Conservation (phyloP, 768 basidiomycete species). For the Trametes gibbosa region DNA sequence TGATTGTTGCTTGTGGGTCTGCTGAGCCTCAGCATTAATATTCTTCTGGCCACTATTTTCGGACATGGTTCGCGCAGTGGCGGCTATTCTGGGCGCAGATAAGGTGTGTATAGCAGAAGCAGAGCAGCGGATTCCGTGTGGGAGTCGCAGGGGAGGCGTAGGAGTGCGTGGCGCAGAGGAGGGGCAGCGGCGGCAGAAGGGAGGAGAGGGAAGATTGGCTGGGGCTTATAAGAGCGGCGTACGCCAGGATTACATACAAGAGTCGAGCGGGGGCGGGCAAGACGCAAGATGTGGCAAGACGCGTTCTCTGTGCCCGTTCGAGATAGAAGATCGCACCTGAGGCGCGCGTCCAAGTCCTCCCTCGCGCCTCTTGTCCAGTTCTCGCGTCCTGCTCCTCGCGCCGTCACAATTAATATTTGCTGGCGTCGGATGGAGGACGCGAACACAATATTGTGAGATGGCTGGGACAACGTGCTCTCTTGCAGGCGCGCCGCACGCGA, state of each 20-base stretch:
- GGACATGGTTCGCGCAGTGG: constrained; percentile 1
- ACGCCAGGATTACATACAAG: constrained; percentile 20
- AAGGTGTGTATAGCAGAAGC: neutral
- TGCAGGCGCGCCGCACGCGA: no score
- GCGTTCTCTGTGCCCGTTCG: neutral
- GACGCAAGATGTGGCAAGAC: neutral
- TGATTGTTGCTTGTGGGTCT: no score
- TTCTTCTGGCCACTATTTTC: constrained; percentile 6
- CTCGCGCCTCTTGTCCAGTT: no score
- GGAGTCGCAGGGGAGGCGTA: neutral
- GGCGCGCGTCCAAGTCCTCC: neutral
- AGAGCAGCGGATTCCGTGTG: neutral
- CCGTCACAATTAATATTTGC: no score
- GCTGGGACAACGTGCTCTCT: no score
- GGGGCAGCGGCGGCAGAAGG: constrained; percentile 1
- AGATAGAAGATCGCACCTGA: constrained; percentile 16
- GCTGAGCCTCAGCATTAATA: neutral
- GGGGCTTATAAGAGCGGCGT: constrained; percentile 2
- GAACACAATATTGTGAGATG: no score
- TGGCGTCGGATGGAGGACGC: no score
- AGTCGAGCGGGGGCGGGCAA: neutral
- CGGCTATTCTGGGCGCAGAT: neutral
- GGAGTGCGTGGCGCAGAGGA: no score
- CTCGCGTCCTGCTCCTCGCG: no score
- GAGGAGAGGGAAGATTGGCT: neutral